Evolutionary conservation across 306 rosid genomes (phyloP).

Genomic region (Senna siamea): DNA sequence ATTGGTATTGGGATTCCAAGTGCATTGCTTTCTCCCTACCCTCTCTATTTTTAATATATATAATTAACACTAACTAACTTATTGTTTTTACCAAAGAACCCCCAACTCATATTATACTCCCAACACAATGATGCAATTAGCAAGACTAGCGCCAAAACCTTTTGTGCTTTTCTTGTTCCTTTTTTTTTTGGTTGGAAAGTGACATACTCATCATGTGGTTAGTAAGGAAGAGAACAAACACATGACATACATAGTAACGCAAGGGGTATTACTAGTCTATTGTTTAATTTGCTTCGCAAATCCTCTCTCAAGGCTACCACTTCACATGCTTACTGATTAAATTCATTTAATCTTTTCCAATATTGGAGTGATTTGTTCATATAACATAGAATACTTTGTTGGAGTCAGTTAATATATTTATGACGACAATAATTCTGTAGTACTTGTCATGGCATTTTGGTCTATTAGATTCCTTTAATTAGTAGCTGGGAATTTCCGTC

Average conservation of each 20-base stretch:
- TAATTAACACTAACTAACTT: neutral
- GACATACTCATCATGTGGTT: neutral
- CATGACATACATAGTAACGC: neutral
- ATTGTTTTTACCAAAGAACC: conserved; percentile 28
- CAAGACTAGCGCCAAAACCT: neutral
- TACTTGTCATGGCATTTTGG: neutral
- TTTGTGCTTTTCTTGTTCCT: neutral
- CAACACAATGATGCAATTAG: neutral
- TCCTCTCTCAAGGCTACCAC: neutral
- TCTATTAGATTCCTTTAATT: neutral
- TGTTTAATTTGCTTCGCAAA: neutral
- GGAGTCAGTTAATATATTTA: neutral
- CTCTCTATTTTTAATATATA: neutral
- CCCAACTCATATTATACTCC: conserved; percentile 14
- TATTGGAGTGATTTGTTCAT: too few relatives aligned
- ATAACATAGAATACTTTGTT: neutral
- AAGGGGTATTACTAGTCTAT: too few relatives aligned
- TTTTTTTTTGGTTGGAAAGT: too few relatives aligned
- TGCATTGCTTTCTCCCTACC: neutral
- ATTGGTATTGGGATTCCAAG: too few relatives aligned
- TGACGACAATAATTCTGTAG: too few relatives aligned
- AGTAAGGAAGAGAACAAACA: neutral
- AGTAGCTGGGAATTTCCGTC: neutral
- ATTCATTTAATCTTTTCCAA: neutral
- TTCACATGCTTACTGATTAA: neutral